A percentile compares a stretch with the other conserved stretches of the same genome.
phyloP scores from a whole-genome alignment of 176 grass and related monocot genomes.

The Echinochloa phyllopogon region DNA sequence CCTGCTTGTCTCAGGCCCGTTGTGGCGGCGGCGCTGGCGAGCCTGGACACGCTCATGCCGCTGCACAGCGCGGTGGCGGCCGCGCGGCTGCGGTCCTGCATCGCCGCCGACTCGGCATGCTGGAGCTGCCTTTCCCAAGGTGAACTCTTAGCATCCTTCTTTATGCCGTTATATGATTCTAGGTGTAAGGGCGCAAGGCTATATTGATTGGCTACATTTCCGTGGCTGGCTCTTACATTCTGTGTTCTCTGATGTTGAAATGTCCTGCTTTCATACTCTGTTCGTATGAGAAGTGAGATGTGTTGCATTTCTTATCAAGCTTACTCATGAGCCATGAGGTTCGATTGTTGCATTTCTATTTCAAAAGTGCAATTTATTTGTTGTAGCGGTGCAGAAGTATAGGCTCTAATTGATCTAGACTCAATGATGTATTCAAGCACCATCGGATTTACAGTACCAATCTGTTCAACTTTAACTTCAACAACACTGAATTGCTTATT shows the following conservation, averaged over 20 bases:
- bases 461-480: not conserved
- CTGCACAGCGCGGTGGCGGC: conserved; percentile 71
- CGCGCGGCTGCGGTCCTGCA: conserved; percentile 68
- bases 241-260: not conserved
- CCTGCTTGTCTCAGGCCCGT: conserved; percentile 25
- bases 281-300: not conserved
- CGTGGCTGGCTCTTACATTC: not conserved
- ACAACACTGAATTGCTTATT: not conserved
- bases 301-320: not conserved
- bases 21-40: conserved; percentile 44
- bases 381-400: not conserved
- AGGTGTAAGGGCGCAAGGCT: not conserved
- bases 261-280: not conserved
- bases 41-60: conserved; percentile 65
- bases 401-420: not conserved
- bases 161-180: not conserved
- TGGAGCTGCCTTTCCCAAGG: conserved; percentile 16
- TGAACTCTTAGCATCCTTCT: not conserved
- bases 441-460: not conserved
- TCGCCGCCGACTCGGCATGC: conserved; percentile 35
- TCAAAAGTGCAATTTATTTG: not conserved
- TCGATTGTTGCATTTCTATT: not conserved
- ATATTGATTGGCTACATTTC: not conserved
- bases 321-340: not conserved
- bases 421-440: not conserved